Base-by-base conservation (phyloP, 208 protist species). In the Leishmania aethiopica region DNA sequence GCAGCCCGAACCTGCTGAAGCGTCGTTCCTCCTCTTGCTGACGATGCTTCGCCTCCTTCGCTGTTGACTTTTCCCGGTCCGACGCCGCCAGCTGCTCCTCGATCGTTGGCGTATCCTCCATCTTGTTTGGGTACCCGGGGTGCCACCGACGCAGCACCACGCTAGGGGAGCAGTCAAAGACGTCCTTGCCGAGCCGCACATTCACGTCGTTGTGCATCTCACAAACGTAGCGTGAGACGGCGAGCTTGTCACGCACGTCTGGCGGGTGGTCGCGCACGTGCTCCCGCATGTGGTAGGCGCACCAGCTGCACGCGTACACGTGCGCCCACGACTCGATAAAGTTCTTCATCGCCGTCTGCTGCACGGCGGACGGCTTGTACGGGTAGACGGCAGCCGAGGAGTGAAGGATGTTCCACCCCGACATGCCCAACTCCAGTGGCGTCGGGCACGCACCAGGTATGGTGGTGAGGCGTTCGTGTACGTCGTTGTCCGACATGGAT, bases 191-290 rank as follows among this genome's bases (percentile, higher is more conserved):
- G 1, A 97, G 64, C 47, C 88, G 90, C 69, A 90, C 86, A 72
- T 94, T 98, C 15, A 98, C 96, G n/a, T 87, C 81, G 85, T 98
- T 98, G 86, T 98, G 96, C 66, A 97, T 85, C 84, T 96, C 90
- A 84, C 96, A 98, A 32, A 97, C 79, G 84, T 94, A 98, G 37
- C 90, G 88, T 37, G 88, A 94, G 8, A 97, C 74, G 67, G 82
- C 77, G 22, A 89, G 75, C 79, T 97, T 98, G 78, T 93, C 87
- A 5, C 72, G 79, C 25, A 97, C 90, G 22, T 91, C 84, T 22
- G 96, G 94, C 32, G 94, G 90, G 77, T 97, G 85, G 22, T 84
- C 40, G n/a, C 81, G 74, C 35, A 98, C 71, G 80, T 96, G 90
- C 47, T 83, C 80, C 37, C 93, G 91, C 94, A 98, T 97, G 91